A percentile compares a stretch with the other conserved stretches of the same genome.
phyloP scores from a whole-genome alignment of 1,284 basidiomycete genomes.

The Ganoderma resinaceum region DNA sequence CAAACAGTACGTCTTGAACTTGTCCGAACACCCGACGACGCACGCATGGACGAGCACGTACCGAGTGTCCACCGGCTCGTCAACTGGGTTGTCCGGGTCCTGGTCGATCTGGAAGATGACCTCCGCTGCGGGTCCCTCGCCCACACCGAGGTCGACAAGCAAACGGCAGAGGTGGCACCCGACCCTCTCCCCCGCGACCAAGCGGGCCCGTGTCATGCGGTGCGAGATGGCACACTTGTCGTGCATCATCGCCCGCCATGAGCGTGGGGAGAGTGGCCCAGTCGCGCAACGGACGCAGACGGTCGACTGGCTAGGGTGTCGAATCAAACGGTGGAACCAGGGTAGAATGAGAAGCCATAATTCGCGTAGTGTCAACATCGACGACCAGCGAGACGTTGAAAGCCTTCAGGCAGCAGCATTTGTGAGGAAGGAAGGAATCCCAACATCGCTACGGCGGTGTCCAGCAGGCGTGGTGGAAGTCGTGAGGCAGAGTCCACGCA shows the following conservation, averaged over 20 bases:
- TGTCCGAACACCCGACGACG: background rate
- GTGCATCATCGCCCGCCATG: background rate
- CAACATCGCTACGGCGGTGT: background rate
- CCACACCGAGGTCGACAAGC: background rate
- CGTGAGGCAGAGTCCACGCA: background rate
- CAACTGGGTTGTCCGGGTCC: background rate
- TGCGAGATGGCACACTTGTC: background rate
- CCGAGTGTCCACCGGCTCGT: conserved; percentile 3
- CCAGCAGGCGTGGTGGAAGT: background rate
- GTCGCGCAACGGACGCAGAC: background rate
- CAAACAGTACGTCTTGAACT: background rate
- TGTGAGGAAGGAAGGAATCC: background rate
- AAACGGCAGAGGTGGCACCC: conserved; percentile 1
- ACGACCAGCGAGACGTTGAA: background rate
- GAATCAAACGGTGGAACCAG: background rate
- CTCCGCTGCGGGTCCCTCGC: background rate
- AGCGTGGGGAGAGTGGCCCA: background rate
- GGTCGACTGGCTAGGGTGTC: background rate
- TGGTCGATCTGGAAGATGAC: conserved; percentile 9
- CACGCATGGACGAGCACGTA: conserved; percentile 7
- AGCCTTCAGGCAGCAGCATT: background rate
- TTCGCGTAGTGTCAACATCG: background rate
- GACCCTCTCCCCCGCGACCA: background rate
- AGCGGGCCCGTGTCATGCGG: background rate
- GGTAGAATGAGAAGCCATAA: background rate